These are phyloP conservation scores for Jaltomata sinuosa DNA, from an alignment of 257 asterid genomes.

Conservation along the genomic window DNA sequence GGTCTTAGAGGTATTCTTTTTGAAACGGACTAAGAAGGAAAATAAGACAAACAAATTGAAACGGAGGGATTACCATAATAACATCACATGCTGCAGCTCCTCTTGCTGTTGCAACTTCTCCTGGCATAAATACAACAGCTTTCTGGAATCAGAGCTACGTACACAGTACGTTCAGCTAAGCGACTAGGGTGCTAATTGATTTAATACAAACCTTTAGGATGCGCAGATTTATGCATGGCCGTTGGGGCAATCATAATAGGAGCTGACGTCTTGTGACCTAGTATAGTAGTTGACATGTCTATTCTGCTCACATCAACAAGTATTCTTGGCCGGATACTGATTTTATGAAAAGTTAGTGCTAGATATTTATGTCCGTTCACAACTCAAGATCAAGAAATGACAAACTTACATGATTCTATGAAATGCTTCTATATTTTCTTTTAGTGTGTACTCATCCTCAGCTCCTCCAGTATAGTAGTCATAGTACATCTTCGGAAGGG, in stretches of 20 bases:
- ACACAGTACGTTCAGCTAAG: neutral
- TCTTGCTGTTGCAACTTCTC: conserved; percentile 68
- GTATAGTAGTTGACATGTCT: conserved; percentile 39
- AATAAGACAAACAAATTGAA: neutral
- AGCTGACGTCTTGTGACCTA: conserved; percentile 43
- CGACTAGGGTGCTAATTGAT: neutral
- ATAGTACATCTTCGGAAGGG: conserved; percentile 64
- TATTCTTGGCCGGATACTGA: conserved; percentile 48
- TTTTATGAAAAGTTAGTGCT: neutral
- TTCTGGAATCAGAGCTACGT: neutral
- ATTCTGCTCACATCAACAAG: conserved; percentile 49
- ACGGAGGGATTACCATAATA: conserved; percentile 32
- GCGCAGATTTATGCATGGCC: conserved; percentile 39
- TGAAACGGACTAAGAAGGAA: neutral
- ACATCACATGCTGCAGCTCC: conserved; percentile 45
- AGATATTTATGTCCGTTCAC: neutral
- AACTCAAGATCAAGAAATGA: neutral
- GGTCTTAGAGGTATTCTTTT: neutral
- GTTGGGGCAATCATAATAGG: conserved; percentile 64
- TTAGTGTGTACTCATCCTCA: conserved; percentile 54
- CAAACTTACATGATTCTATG: conserved; percentile 32
- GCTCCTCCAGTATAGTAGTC: conserved; percentile 57
- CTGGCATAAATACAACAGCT: conserved; percentile 12
- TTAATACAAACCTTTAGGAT: conserved; percentile 33
- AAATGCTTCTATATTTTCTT: conserved; percentile 45